phyloP scores from a whole-genome alignment of 192 early-diverging fungal species.

The Neocallimastix lanati region DNA sequence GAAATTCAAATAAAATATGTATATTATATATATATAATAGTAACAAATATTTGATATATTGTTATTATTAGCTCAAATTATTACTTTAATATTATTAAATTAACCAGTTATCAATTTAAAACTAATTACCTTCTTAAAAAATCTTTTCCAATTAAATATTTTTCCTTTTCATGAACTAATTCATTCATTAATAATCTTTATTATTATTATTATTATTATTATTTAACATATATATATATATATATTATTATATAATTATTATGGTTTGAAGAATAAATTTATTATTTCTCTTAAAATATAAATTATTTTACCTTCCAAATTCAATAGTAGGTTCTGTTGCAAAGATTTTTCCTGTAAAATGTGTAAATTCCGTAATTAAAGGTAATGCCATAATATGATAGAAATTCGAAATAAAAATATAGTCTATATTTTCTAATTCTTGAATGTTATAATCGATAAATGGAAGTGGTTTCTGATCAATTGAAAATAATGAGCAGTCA shows the following conservation, averaged over 20 bases:
- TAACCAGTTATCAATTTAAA: too few relatives aligned
- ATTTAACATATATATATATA: too few relatives aligned
- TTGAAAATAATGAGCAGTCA: neutral
- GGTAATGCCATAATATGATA: neutral
- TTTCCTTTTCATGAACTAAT: neutral
- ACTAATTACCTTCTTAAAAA: neutral
- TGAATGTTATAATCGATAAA: neutral
- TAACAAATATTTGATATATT: too few relatives aligned
- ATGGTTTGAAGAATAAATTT: too few relatives aligned
- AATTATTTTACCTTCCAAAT: neutral
- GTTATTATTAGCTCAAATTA: too few relatives aligned
- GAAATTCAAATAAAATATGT: neutral
- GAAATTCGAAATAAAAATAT: neutral
- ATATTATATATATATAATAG: too few relatives aligned
- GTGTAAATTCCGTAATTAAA: neutral
- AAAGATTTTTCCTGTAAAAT: neutral
- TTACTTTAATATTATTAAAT: too few relatives aligned
- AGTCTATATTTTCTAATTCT: neutral
- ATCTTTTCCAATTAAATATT: neutral
- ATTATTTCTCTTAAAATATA: too few relatives aligned
- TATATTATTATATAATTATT: too few relatives aligned
- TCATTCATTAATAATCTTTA: neutral
- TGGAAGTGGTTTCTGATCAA: neutral
- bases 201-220: too few relatives aligned
- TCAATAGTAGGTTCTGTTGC: neutral